Evolutionary conservation across 768 basidiomycete species (phyloP).

Genomic region (Mycena leptocephala): DNA sequence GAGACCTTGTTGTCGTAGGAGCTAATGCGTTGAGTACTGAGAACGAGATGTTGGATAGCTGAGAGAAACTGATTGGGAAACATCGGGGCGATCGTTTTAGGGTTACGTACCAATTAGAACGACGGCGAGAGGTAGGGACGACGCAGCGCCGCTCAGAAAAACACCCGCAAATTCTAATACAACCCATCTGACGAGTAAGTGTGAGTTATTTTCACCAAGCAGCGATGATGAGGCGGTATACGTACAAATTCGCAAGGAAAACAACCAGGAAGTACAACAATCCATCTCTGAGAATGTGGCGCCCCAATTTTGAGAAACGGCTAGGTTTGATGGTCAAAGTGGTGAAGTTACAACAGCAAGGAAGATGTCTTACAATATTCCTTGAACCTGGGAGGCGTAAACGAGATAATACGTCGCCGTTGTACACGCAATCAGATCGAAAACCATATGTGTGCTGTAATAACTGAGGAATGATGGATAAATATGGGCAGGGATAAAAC

Average conservation of each 20-base stretch:
- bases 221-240: neutral
- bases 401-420: conserved; percentile 18
- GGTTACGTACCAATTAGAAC: conserved; percentile 13
- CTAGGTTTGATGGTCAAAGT: neutral
- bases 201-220: neutral
- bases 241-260: conserved; percentile 20
- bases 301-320: neutral
- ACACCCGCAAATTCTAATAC: conserved; percentile 20
- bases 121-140: conserved; percentile 15
- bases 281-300: conserved; percentile 13
- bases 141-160: conserved; percentile 7
- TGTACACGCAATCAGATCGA: conserved; percentile 10
- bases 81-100: neutral
- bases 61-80: neutral
- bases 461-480: neutral
- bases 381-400: neutral
- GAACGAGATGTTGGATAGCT: conserved; percentile 24
- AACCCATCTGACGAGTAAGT: conserved; percentile 4
- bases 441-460: conserved; percentile 25
- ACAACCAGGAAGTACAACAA: conserved; percentile 28
- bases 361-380: neutral
- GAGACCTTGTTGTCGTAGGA: neutral
- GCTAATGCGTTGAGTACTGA: neutral
- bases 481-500: neutral
- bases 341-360: neutral